phyloP scores from a whole-genome alignment of 2,329 filamentous ascomycete species.

The Talaromyces sp. region DNA sequence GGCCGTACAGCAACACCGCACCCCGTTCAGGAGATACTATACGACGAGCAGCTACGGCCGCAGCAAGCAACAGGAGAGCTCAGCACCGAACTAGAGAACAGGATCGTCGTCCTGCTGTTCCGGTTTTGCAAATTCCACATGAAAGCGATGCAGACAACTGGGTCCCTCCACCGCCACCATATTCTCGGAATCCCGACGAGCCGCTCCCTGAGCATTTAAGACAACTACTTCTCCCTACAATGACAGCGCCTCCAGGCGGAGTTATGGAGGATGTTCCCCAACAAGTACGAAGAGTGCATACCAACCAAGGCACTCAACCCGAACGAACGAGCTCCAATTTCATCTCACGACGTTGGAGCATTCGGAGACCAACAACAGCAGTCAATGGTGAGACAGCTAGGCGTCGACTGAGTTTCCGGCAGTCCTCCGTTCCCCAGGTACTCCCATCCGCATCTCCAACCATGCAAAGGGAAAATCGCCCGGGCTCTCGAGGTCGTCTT shows the following conservation, averaged over 20 bases:
- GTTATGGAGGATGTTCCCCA: conserved; percentile 10
- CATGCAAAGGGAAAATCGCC: neutral
- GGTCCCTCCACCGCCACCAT: conserved; percentile 80
- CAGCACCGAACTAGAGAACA: conserved; percentile 34
- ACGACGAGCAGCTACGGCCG: conserved; percentile 66
- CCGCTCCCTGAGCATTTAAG: conserved; percentile 36
- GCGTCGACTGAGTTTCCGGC: conserved; percentile 1
- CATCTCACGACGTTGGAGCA: conserved; percentile 11
- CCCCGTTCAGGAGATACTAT: conserved; percentile 67
- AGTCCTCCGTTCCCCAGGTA: neutral
- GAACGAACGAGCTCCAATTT: neutral
- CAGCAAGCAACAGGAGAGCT: conserved; percentile 63
- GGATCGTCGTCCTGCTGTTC: conserved; percentile 25
- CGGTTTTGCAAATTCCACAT: conserved; percentile 68
- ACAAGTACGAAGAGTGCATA: conserved; percentile 19
- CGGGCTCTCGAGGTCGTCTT: neutral
- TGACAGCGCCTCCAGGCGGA: conserved; percentile 17
- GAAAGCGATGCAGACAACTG: conserved; percentile 86
- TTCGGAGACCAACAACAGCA: conserved; percentile 4
- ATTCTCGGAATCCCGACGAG: conserved; percentile 40
- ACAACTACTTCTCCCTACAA: conserved; percentile 28
- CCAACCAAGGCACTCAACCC: conserved; percentile 9
- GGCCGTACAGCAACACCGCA: conserved; percentile 67
- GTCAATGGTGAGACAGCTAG: neutral
- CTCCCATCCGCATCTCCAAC: conserved; percentile 2